These are phyloP conservation scores for Saccharomycopsis synnaedendra DNA, from an alignment of 805 yeast genomes.

Conservation along the genomic window DNA sequence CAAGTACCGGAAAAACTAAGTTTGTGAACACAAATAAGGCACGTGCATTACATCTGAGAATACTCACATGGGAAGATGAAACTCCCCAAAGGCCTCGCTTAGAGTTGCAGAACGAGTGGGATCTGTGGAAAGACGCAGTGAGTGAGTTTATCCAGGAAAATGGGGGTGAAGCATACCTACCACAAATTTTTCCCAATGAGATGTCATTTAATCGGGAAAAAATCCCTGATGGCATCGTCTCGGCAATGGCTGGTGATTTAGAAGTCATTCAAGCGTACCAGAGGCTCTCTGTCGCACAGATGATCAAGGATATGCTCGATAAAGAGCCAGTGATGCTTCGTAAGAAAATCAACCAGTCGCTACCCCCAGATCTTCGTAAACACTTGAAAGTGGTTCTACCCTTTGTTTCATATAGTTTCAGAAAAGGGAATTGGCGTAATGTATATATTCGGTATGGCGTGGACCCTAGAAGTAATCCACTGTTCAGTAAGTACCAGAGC, in stretches of 20 bases:
- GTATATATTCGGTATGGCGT: constrained; percentile 69
- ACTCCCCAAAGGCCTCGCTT: background rate
- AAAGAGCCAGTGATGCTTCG: constrained; percentile 80
- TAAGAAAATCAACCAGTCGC: constrained; percentile 47
- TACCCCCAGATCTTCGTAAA: constrained; percentile 31
- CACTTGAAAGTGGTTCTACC: constrained; percentile 71
- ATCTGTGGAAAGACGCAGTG: background rate
- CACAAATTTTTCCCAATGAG: background rate
- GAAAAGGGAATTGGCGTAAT: constrained; percentile 93
- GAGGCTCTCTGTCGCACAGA: background rate
- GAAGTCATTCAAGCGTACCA: too few species aligned
- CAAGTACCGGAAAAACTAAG: constrained; percentile 35
- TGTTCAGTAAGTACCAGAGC: constrained; percentile 61
- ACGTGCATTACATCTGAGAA: constrained; percentile 41
- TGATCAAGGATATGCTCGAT: constrained; percentile 19
- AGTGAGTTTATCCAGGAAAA: background rate
- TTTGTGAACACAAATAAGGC: constrained; percentile 34
- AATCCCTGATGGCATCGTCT: background rate
- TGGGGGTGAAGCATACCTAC: background rate
- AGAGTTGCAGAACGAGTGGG: background rate
- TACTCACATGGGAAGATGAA: constrained; percentile 17
- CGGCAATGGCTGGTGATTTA: too few species aligned
- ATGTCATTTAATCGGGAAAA: background rate
- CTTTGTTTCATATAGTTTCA: constrained; percentile 67
- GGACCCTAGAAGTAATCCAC: constrained; percentile 52